Base-by-base conservation (phyloP, 2,329 filamentous ascomycete genomes). In the Fusarium fujikuroi region DNA sequence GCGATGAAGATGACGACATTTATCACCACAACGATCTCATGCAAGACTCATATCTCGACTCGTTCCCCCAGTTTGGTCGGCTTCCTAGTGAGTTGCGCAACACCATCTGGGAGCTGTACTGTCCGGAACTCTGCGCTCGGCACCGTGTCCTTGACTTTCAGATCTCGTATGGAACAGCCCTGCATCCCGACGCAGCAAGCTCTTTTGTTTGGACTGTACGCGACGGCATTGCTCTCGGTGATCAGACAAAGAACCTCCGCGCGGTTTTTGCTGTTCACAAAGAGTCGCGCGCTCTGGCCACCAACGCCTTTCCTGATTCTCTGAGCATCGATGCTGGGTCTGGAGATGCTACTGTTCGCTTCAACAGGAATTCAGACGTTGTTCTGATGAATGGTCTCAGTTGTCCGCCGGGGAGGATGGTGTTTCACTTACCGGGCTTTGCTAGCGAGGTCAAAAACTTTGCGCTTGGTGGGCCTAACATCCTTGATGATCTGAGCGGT, bases 211-310 rank as follows among this genome's bases (percentile, higher is more conserved):
- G 66, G 68, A 67, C 70, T 2, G 72, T 79, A 6, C 71, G 57
- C 18, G 76, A 81, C 9, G 74, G 76, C 10, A 21, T 69, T 2
- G 70, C 60, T 7, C 76, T 83, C 0, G 64, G 70, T 2, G 70
- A 78, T 8, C 78, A 79, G n/a, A 84, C 81, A 2, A 65, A 62
- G 25, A 54, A 71, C 4, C 59, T 79, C 3, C 79, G 82, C 12
- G 63, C 70, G 8, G 68, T 84, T 19, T 70, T 83, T 37, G 78
- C 82, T 4, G 76, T 81, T 14, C 77, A 83, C 42, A 72, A 76
- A 12, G 82, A 84, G 68, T 81, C 81, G n/a, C 83, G 83, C 32
- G 71, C 63, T 19, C 61, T 83, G 7, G 83, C 77, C 9, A 65
- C 78, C 43, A 75, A 72, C 12, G 70, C 63, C 6, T 81, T 79